phyloP scores from a whole-genome alignment of 495 filamentous ascomycete genomes.

The Friedmanniomyces endolithicus region DNA sequence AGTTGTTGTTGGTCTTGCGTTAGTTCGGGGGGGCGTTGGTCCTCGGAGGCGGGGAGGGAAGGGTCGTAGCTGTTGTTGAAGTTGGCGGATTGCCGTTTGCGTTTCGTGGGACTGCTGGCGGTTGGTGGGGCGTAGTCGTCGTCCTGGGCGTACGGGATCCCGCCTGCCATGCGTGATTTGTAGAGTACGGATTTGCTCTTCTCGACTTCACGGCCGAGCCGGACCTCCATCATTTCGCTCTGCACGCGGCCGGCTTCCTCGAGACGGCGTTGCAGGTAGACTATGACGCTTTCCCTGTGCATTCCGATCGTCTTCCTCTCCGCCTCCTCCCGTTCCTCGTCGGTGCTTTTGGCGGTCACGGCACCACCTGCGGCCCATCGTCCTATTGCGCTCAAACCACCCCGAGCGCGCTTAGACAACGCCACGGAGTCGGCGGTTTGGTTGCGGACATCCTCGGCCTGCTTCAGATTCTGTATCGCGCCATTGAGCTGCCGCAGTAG shows the following conservation, averaged over 20 bases:
- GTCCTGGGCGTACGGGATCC: slow-evolving; percentile 13
- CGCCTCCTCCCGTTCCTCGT: slow-evolving; percentile 62
- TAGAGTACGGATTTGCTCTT: slow-evolving; percentile 77
- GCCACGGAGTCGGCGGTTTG: slow-evolving; percentile 54
- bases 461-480: slow-evolving; percentile 59
- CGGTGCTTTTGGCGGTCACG: slow-evolving; percentile 38
- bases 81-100: slow-evolving; percentile 3
- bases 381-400: slow-evolving; percentile 45
- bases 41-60: background rate
- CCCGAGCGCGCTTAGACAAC: slow-evolving; percentile 49
- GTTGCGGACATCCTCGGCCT: slow-evolving; percentile 69
- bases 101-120: no score
- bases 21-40: slow-evolving; percentile 39
- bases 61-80: background rate
- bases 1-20: slow-evolving; percentile 76
- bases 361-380: slow-evolving; percentile 55
- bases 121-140: background rate
- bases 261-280: slow-evolving; percentile 62
- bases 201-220: slow-evolving; percentile 72
- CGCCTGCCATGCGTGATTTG: slow-evolving; percentile 32
- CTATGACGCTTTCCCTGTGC: slow-evolving; percentile 69
- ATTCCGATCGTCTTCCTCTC: slow-evolving; percentile 42
- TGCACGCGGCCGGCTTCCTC: slow-evolving; percentile 67
- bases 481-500: slow-evolving; percentile 71
- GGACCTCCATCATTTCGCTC: slow-evolving; percentile 79